These are phyloP conservation scores for Yarrowia galli DNA, from an alignment of 1,139 yeast genomes.

Conservation along the genomic window DNA sequence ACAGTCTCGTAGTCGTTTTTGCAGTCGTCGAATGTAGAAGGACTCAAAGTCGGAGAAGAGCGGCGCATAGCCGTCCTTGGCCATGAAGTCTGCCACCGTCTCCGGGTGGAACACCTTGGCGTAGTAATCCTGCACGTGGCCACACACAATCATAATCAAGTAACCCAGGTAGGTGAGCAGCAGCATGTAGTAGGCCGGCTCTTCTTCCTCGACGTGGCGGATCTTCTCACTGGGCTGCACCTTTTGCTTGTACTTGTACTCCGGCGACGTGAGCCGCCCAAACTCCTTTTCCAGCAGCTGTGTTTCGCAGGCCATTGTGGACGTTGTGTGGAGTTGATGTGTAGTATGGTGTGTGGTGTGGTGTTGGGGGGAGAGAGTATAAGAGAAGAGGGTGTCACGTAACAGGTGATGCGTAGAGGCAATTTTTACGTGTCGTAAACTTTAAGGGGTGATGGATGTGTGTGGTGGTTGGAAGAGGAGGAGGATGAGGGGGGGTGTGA, in stretches of 20 bases:
- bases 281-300: slow-evolving; percentile 51
- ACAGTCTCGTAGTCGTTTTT: slow-evolving; percentile 90
- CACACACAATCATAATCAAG: slow-evolving; percentile 80
- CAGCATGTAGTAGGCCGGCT: slow-evolving; percentile 80
- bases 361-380: not conserved
- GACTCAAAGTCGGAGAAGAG: slow-evolving; percentile 94
- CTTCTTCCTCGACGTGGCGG: slow-evolving; percentile 62
- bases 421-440: slow-evolving; percentile 36
- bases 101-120: slow-evolving; percentile 76
- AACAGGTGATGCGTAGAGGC: slow-evolving; percentile 21
- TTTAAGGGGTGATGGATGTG: not conserved
- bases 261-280: slow-evolving; percentile 57
- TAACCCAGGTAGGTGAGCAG: slow-evolving; percentile 85
- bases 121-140: slow-evolving; percentile 88
- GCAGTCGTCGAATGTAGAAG: slow-evolving; percentile 90
- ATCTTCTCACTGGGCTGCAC: slow-evolving; percentile 44
- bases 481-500: no score
- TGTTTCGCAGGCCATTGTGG: slow-evolving; percentile 31
- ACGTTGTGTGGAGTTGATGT: no score
- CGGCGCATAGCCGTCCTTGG: slow-evolving; percentile 92
- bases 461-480: not conserved
- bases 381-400: not conserved
- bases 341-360: not conserved
- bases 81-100: slow-evolving; percentile 67
- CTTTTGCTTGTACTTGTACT: slow-evolving; percentile 55